Evolutionary conservation across 2,329 filamentous ascomycete species (phyloP).

Genomic region (Talaromyces sp.): DNA sequence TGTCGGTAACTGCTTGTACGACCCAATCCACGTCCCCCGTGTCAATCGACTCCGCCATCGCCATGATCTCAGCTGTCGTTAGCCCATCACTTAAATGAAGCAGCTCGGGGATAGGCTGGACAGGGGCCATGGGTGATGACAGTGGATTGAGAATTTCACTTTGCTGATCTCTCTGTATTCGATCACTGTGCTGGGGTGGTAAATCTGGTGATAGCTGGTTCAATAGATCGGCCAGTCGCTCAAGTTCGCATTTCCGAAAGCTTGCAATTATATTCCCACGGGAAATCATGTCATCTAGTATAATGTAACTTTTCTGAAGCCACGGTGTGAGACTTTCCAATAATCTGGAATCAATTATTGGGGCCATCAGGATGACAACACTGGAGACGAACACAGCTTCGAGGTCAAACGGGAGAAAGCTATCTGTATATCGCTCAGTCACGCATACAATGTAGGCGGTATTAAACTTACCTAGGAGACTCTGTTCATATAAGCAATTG

Average conservation of each 20-base stretch:
- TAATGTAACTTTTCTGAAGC: conserved; percentile 15
- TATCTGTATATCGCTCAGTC: neutral
- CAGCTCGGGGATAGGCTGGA: neutral
- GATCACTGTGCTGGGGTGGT: neutral
- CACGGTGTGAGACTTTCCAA: neutral
- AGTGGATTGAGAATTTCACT: neutral
- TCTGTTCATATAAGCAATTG: neutral
- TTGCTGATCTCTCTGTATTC: neutral
- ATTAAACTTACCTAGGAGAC: neutral
- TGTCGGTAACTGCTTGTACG: conserved; percentile 41
- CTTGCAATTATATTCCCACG: conserved; percentile 44
- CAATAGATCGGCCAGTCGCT: conserved; percentile 21
- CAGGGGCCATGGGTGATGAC: neutral
- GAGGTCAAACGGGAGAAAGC: neutral
- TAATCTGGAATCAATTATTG: neutral
- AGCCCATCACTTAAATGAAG: conserved; percentile 29
- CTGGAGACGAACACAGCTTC: neutral
- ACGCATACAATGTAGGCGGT: neutral
- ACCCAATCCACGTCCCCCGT: conserved; percentile 42
- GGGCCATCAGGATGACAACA: neutral
- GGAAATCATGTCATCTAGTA: conserved; percentile 44
- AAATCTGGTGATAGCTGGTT: neutral
- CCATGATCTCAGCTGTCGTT: conserved; percentile 43
- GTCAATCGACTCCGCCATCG: conserved; percentile 45
- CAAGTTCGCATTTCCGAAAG: conserved; percentile 41